Conservation (phyloP, 306 rosid genomes). For the Biancaea sappan region DNA sequence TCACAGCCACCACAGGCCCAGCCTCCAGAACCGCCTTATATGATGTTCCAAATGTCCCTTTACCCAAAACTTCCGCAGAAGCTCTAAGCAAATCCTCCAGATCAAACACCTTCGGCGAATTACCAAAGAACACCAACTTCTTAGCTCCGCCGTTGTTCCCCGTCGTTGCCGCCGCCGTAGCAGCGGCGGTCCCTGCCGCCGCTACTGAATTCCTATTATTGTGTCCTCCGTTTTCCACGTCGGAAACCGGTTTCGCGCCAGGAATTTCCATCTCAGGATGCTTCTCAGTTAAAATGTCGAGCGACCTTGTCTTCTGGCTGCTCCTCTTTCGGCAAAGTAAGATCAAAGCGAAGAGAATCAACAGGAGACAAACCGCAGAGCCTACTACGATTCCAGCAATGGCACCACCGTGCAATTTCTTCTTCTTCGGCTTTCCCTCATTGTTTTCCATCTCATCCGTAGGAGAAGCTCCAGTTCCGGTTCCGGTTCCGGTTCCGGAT, state of each 20-base stretch:
- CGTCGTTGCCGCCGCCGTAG: slow-evolving; percentile 15
- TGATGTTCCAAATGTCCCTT: slow-evolving; percentile 74
- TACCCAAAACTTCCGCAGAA: slow-evolving; percentile 75
- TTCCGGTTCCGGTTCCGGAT: slow-evolving; percentile 6
- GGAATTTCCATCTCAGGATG: slow-evolving; percentile 39
- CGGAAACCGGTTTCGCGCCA: slow-evolving; percentile 36
- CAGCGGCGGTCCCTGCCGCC: slow-evolving; percentile 26
- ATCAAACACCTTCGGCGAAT: slow-evolving; percentile 51
- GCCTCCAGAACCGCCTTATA: slow-evolving; percentile 69
- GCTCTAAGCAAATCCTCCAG: slow-evolving; percentile 73
- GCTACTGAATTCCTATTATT: slow-evolving; percentile 39
- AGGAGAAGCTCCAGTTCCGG: slow-evolving; percentile 21
- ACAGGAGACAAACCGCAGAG: slow-evolving; percentile 48
- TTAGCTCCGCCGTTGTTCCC: slow-evolving; percentile 33
- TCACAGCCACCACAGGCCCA: slow-evolving; percentile 67
- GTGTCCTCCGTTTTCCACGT: slow-evolving; percentile 44
- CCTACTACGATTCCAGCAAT: slow-evolving; percentile 68
- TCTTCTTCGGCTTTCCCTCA: slow-evolving; percentile 16
- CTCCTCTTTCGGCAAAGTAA: slow-evolving; percentile 52
- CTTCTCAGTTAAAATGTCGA: slow-evolving; percentile 48
- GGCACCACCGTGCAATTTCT: slow-evolving; percentile 51
- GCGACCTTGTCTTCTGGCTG: slow-evolving; percentile 45
- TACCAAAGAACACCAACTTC: slow-evolving; percentile 62
- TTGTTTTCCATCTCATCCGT: slow-evolving; percentile 9
- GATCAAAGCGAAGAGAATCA: slow-evolving; percentile 39